Base-by-base conservation (phyloP, 306 rosid species). In the Sicyos edulis region DNA sequence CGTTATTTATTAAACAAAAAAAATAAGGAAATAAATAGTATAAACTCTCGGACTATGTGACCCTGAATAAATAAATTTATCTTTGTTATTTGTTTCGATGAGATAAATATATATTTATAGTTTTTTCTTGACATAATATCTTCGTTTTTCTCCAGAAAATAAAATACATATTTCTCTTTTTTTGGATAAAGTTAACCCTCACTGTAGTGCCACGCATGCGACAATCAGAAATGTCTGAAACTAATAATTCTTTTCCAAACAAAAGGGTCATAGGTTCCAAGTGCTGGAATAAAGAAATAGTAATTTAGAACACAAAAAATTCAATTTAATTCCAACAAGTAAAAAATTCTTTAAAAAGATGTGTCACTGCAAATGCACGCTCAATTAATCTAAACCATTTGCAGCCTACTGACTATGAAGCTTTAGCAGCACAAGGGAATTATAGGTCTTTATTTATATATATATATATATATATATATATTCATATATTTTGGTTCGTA, bases 341-440 rank as follows among this genome's bases (percentile, higher is more conserved):
- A 60, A 24, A 0, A 29, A 59, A 6, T 62, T 62, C 0, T 37
- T 62, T 10, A 34, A 34, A 62, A 62, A 62, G 69, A 34, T 21
- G 69, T 62, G 69, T 62, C 47, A 16, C 14, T n/a, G 50, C 11
- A 34, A 62, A 34, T 34, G 69, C 69, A 62, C 69, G 50, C 69
- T 37, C 69, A 49, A 29, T 60, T 60, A 60, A 60, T 60, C 19
- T 60, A 62, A 57, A 22, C 63, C 37, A 21, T 57, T 22, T 9
- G 37, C 62, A 21, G 34, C 37, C 62, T 56, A 20, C 16, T 21
- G 3, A 56, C 13, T 10, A 9, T 3, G 16, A 56, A 56, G 26
- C 16, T 56, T 56, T 56, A 21, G 34, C 62, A 55, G 7, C 61
- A 20, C 32, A 26, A 26, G 29, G 29, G 2, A 26, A 1, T 1